Base-by-base conservation (phyloP, 1,284 basidiomycete genomes). In the Polyporus tsugae region DNA sequence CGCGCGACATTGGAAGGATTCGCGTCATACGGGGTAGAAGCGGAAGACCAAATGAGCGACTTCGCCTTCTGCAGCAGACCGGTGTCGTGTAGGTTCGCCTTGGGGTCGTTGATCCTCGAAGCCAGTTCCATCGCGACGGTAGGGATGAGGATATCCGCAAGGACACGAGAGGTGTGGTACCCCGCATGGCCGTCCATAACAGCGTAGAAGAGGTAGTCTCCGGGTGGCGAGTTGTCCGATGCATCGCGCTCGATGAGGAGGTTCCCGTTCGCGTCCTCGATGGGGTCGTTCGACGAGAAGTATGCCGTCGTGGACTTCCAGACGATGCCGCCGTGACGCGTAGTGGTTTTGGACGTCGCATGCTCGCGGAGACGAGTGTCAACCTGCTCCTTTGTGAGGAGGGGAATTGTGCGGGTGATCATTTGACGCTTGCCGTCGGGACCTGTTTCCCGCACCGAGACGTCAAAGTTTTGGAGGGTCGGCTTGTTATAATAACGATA, bases 171-270 rank as follows among this genome's bases (percentile, higher is more conserved):
- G 1, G 98, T 99, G 66, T 95, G 87, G 72, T 77, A 86, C 1
- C 96, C 98, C 1, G 90, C 86, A 78, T 99, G 98, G 1, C 98
- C 98, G 77, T 99, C 98, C 88, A 97, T 92, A 36, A 98, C 91
- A 1, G 94, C 85, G 75, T 95, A 96, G 79, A 97, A 93, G 61
- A 95, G 83, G 72, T 93, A 86, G 76, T 95, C 93, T 11, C 92
- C 91, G 13, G 88, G 85, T 0, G 83, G 82, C 4, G 85, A 82
- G 22, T 84, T 80, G 72, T 91, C 87, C 2, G 84, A 82, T 1
- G 81, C 81, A 74, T 93, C 89, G 57, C 90, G 83, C 72, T 87
- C 80, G 22, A 97, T 82, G 67, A 97, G 84, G 66, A 91, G 89
- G 67, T 88, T 87, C 3, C 93, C 89, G 73, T 91, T 87, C 22